Conservation (phyloP, 1,139 yeast species). For the Saccharomyces hybrid region DNA sequence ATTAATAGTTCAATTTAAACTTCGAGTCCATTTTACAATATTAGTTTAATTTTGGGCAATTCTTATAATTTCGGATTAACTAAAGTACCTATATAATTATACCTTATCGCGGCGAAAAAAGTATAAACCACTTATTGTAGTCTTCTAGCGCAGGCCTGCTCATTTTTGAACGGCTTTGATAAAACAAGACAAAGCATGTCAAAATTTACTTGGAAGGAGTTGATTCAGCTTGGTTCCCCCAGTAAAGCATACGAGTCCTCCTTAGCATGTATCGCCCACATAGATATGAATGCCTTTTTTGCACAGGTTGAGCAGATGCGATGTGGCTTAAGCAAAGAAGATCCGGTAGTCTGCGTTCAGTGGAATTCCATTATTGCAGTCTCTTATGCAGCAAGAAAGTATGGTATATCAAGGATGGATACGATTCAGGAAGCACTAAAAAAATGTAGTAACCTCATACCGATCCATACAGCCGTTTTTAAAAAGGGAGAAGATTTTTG, state of each 20-base stretch:
- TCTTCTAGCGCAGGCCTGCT: neutral
- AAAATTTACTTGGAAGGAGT: conserved; percentile 40
- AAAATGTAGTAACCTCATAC: conserved; percentile 66
- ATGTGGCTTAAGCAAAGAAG: conserved; percentile 51
- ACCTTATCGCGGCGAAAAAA: neutral
- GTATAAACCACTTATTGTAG: conserved; percentile 1
- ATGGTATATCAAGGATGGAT: conserved; percentile 76
- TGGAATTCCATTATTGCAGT: conserved; percentile 90
- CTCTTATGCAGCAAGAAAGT: conserved; percentile 78
- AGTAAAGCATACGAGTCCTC: conserved; percentile 51
- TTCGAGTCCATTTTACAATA: neutral
- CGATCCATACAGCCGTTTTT: conserved; percentile 93
- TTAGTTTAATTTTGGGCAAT: neutral
- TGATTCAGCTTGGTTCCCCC: conserved; percentile 41
- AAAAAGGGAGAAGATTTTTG: conserved; percentile 78
- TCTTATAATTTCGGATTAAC: neutral
- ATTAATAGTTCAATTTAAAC: neutral
- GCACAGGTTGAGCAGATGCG: conserved; percentile 89
- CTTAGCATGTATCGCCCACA: conserved; percentile 72
- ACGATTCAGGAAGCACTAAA: conserved; percentile 54
- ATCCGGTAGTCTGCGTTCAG: conserved; percentile 90
- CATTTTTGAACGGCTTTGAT: neutral
- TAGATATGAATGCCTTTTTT: conserved; percentile 90
- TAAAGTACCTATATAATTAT: neutral
- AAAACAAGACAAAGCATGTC: conserved; percentile 17